Evolutionary conservation across 257 asterid genomes (phyloP).

Genomic region (Euphrasia confusa): DNA sequence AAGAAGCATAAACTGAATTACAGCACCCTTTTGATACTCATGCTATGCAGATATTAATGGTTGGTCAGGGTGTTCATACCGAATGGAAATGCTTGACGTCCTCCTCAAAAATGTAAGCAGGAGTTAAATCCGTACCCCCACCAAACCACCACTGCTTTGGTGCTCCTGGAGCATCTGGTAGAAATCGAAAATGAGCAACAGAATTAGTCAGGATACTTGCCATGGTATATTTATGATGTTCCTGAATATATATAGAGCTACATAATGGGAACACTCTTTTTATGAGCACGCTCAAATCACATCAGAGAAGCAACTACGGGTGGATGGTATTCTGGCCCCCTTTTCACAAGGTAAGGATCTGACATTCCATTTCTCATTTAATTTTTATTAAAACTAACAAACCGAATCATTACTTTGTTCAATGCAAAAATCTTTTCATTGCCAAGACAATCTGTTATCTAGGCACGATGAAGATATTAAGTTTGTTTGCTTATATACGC

Average conservation of each 20-base stretch:
- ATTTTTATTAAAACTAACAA: constrained; percentile 6
- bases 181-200: constrained; percentile 24
- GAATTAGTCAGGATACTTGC: too few species aligned
- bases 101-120: constrained; percentile 94
- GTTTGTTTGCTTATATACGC: background rate
- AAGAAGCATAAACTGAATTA: background rate
- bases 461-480: too few species aligned
- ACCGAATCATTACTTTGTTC: background rate
- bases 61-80: constrained; percentile 41
- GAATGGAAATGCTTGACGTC: constrained; percentile 91
- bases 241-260: constrained; percentile 18
- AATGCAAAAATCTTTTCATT: too few species aligned
- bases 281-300: constrained; percentile 9
- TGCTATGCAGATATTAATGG: constrained; percentile 18
- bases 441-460: too few species aligned
- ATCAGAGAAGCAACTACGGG: background rate
- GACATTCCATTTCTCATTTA: background rate
- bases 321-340: too few species aligned
- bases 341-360: background rate
- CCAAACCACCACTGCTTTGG: constrained; percentile 99
- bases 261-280: constrained; percentile 8
- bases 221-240: constrained; percentile 2
- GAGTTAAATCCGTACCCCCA: constrained; percentile 97
- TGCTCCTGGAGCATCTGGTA: constrained; percentile 89
- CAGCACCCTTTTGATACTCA: constrained; percentile 13